phyloP scores from a whole-genome alignment of 2,329 filamentous ascomycete species.

The Cladosporium colombiae region DNA sequence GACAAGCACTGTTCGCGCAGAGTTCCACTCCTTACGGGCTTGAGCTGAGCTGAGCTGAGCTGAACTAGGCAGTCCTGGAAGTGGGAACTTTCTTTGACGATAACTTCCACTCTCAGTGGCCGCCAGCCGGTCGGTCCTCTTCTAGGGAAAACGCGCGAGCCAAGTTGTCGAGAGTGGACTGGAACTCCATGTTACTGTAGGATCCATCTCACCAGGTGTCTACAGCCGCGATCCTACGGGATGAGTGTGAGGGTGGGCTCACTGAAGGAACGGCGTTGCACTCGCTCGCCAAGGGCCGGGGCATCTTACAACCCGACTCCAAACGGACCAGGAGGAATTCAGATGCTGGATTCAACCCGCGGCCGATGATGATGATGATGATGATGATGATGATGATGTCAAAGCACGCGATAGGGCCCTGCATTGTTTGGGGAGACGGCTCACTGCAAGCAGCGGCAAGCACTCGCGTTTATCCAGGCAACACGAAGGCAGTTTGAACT shows the following conservation, averaged over 20 bases:
- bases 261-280: background rate
- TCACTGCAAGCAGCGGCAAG: background rate
- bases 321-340: background rate
- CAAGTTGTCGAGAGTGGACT: background rate
- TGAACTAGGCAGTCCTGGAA: background rate
- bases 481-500: too few species aligned
- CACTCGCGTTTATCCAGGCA: too few species aligned
- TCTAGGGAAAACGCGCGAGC: background rate
- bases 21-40: background rate
- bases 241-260: background rate
- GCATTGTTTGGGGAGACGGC: background rate
- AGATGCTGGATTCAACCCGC: background rate
- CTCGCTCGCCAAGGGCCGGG: background rate
- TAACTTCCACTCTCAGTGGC: background rate
- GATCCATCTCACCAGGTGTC: background rate
- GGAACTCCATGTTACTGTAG: background rate
- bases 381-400: too few species aligned
- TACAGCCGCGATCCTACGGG: background rate
- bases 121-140: too few species aligned
- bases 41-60: background rate
- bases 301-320: background rate
- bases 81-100: background rate
- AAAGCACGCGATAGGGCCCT: too few species aligned
- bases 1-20: background rate
- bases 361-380: background rate